Base-by-base conservation (phyloP, 805 yeast genomes). In the Saturnispora halmiae region DNA sequence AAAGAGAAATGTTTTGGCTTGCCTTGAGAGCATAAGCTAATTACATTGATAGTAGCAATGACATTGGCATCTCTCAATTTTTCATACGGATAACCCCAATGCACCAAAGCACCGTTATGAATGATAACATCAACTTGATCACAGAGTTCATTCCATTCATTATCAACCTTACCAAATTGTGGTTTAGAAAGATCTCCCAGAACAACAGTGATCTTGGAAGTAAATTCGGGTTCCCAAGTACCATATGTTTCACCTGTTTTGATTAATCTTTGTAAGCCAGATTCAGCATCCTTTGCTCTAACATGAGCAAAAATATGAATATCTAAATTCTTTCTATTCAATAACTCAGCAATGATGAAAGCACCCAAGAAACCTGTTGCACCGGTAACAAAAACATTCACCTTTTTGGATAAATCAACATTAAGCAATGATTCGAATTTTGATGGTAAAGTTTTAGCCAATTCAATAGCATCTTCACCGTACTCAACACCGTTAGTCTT, bases 101-200 rank as follows among this genome's bases (percentile, higher is more conserved):
- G 98, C 29, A 92, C 99, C 46, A 88, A 69, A 14, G 99, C 99
- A 67, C 97, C 98, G 52, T 92, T 92, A 61, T 92, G 99, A 46
- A 92, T 75, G 39, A 92, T 78, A 3, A 80, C 79, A 60, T 94
- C 98, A 43, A 90, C 67, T 1, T 66, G 63, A 13, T 72, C 60
- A 8, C 76, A 64, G 44, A 92, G 70, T 6, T 53, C 36, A 1
- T 50, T 33, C 94, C 95, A 92, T 25, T 66, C 64, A 3, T 52
- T 58, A 27, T 70, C 69, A 14, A 63, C 50, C 40, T 85, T 54
- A 0, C 96, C 98, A 57, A 92, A 79, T 33, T 80, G 69, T n/a
- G 70, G 64, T 47, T 70, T 62, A 5, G 90, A 73, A 51, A 92
- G 69, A 54, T 88, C 88, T 28, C 96, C 99, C 35, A 87, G 61